Conservation (phyloP, 306 rosid species). For the Neltuma alba region DNA sequence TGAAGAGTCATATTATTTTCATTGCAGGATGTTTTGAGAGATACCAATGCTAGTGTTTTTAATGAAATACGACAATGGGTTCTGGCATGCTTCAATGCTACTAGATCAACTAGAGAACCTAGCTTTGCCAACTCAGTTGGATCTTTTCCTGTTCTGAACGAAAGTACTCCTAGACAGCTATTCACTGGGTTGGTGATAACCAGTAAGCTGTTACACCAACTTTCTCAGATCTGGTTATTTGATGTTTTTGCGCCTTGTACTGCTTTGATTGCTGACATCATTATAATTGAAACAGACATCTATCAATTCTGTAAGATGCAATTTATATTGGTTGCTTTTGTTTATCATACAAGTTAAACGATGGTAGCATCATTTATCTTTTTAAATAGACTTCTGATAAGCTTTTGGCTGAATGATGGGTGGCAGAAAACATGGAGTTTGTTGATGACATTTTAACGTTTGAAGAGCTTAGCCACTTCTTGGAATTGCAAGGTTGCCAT, state of each 20-base stretch:
- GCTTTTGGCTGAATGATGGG: slow-evolving; percentile 30
- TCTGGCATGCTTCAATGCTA: slow-evolving; percentile 55
- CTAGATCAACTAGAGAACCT: slow-evolving; percentile 50
- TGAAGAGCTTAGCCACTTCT: slow-evolving; percentile 73
- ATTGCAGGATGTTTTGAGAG: slow-evolving; percentile 68
- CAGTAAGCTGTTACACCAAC: slow-evolving; percentile 55
- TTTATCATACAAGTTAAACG: slow-evolving; percentile 15
- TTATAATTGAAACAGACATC: slow-evolving; percentile 7
- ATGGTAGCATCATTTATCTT: slow-evolving; percentile 5
- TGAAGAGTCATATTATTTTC: slow-evolving; percentile 11
- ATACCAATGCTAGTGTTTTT: slow-evolving; percentile 60
- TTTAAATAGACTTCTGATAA: slow-evolving; percentile 4
- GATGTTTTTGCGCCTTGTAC: neutral
- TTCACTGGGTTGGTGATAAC: slow-evolving; percentile 71
- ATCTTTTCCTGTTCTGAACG: slow-evolving; percentile 63
- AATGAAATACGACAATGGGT: slow-evolving; percentile 70
- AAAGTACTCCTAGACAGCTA: slow-evolving; percentile 50
- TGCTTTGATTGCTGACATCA: slow-evolving; percentile 20
- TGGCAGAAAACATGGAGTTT: slow-evolving; percentile 87
- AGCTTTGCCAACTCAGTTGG: slow-evolving; percentile 54
- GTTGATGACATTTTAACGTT: slow-evolving; percentile 87
- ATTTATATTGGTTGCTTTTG: slow-evolving; percentile 16
- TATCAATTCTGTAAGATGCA: slow-evolving; percentile 21
- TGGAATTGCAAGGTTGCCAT: slow-evolving; percentile 81
- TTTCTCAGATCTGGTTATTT: slow-evolving; percentile 12